A percentile compares a stretch with the other conserved stretches of the same genome.
Evolutionary conservation across 371 early-diverging fungal species (phyloP).

Genomic region (Edhazardia aedis): DNA sequence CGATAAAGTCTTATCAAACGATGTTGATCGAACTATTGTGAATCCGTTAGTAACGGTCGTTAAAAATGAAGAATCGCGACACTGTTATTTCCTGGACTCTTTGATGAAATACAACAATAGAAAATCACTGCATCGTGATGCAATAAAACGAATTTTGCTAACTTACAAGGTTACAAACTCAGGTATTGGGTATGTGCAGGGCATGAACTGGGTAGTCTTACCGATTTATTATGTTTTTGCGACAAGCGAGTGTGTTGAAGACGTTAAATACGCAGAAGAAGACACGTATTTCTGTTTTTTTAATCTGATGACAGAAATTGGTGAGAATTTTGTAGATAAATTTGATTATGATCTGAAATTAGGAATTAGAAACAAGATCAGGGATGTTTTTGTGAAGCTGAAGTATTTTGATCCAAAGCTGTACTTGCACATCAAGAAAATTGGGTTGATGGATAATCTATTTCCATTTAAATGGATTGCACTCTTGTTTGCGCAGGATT

Average conservation of each 20-base stretch:
- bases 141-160: slow-evolving; percentile 30
- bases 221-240: slow-evolving; percentile 42
- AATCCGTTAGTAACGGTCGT: slow-evolving; percentile 1
- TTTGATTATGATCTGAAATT: slow-evolving; percentile 16
- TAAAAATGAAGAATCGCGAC: background rate
- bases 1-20: slow-evolving; percentile 14
- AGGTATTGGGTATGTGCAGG: slow-evolving; percentile 47
- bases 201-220: slow-evolving; percentile 41
- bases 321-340: slow-evolving; percentile 32
- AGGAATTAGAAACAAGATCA: slow-evolving; percentile 30
- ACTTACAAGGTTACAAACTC: slow-evolving; percentile 27
- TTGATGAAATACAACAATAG: background rate
- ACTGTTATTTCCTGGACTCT: slow-evolving; percentile 24
- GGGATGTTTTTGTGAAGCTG: slow-evolving; percentile 24
- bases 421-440: slow-evolving; percentile 17
- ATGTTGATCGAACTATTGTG: slow-evolving; percentile 17
- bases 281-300: slow-evolving; percentile 45
- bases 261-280: slow-evolving; percentile 29
- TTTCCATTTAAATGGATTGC: slow-evolving; percentile 44
- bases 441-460: slow-evolving; percentile 11
- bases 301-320: slow-evolving; percentile 41
- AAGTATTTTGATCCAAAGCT: slow-evolving; percentile 21
- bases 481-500: slow-evolving; percentile 35
- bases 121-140: slow-evolving; percentile 10
- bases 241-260: slow-evolving; percentile 13